These are phyloP conservation scores for Ophiocordyceps robertsii DNA, from an alignment of 2,329 filamentous ascomycete genomes.

Conservation along the genomic window DNA sequence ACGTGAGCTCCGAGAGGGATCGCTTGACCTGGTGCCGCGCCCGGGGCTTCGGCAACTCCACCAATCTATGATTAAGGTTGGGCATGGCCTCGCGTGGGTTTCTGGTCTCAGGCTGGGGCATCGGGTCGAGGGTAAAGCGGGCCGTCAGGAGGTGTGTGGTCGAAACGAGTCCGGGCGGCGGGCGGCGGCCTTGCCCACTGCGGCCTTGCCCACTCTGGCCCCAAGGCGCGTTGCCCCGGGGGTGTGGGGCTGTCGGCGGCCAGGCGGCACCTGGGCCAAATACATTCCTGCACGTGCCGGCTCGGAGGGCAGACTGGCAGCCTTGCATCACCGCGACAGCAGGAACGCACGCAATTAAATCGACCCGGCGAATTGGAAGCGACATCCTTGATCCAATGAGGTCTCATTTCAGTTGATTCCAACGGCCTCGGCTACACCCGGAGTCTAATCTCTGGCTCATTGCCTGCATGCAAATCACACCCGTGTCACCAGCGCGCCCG, in stretches of 20 bases:
- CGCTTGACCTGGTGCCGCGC: constrained; percentile 39
- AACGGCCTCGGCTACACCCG: neutral
- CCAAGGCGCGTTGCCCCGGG: neutral
- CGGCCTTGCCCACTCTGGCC: neutral
- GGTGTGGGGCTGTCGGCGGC: neutral
- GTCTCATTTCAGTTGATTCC: neutral
- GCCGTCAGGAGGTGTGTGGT: neutral
- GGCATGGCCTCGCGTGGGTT: constrained; percentile 3
- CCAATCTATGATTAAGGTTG: constrained; percentile 1
- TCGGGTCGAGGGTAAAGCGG: neutral
- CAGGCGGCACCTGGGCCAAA: too few relatives aligned
- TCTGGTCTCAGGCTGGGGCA: neutral
- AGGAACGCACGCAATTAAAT: neutral
- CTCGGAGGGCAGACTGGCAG: too few relatives aligned
- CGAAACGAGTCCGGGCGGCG: neutral
- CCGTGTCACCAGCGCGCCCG: neutral
- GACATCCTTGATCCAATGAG: neutral
- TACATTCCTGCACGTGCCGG: too few relatives aligned
- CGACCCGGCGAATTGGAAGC: neutral
- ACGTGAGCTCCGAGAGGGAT: constrained; percentile 40
- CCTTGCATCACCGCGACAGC: neutral
- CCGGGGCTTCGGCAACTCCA: constrained; percentile 5
- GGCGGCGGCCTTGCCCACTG: neutral
- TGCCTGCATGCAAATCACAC: neutral
- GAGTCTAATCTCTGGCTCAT: neutral